Conservation (phyloP, 352 stramenopile genomes). For the Phytophthora ohioensis region DNA sequence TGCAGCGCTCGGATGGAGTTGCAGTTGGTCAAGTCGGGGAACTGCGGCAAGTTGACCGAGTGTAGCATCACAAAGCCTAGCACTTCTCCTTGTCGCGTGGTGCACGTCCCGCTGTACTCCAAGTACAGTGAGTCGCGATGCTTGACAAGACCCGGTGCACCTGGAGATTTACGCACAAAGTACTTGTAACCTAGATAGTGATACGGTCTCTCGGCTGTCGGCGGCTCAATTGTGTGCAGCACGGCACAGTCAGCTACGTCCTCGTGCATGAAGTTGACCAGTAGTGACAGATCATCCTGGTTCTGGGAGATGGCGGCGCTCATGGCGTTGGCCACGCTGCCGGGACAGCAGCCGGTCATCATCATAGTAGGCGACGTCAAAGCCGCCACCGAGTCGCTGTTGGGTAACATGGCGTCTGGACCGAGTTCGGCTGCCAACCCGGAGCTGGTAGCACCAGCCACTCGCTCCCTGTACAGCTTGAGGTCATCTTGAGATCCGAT, state of each 20-base stretch:
- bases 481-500: slow-evolving; percentile 54
- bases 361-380: slow-evolving; percentile 42
- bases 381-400: slow-evolving; percentile 42
- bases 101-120: slow-evolving; percentile 52
- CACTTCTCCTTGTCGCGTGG: slow-evolving; percentile 38
- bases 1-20: slow-evolving; percentile 60
- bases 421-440: slow-evolving; percentile 40
- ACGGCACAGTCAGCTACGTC: slow-evolving; percentile 42
- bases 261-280: slow-evolving; percentile 54
- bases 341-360: slow-evolving; percentile 51
- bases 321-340: slow-evolving; percentile 58
- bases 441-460: slow-evolving; percentile 36
- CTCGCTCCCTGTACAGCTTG: slow-evolving; percentile 59
- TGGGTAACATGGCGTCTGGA: slow-evolving; percentile 39
- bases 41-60: slow-evolving; percentile 54
- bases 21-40: slow-evolving; percentile 48
- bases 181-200: slow-evolving; percentile 71
- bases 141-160: slow-evolving; percentile 45
- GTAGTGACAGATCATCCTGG: slow-evolving; percentile 55
- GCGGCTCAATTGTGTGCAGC: slow-evolving; percentile 37
- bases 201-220: slow-evolving; percentile 47
- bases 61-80: slow-evolving; percentile 64
- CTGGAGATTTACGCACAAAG: slow-evolving; percentile 52
- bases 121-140: slow-evolving; percentile 63
- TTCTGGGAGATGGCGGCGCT: slow-evolving; percentile 52